Percentiles rank a stretch among this genome's conserved stretches.
Conservation (phyloP, 1,284 basidiomycete genomes). For the Trametes hirsuta region DNA sequence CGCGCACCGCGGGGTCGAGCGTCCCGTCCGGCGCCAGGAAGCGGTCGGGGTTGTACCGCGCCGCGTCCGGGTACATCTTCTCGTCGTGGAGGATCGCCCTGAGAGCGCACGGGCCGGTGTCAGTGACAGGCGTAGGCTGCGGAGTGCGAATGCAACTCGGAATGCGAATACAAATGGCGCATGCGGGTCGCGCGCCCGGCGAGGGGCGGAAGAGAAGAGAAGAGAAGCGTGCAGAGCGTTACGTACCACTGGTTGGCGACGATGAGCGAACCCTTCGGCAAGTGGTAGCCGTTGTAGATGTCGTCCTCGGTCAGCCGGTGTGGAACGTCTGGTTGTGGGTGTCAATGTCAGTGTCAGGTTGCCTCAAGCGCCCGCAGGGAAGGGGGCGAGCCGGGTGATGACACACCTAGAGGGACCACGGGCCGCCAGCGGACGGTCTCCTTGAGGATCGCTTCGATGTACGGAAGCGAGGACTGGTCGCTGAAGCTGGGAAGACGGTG, state of each 20-base stretch:
- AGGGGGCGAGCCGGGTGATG: background rate
- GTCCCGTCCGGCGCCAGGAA: conserved; percentile 25
- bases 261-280: conserved; percentile 29
- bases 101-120: background rate
- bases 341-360: background rate
- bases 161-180: background rate
- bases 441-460: conserved; percentile 37
- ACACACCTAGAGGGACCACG: conserved; percentile 29
- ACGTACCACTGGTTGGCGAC: conserved; percentile 28
- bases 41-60: conserved; percentile 30
- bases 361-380: background rate
- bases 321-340: conserved; percentile 17
- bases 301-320: conserved; percentile 28
- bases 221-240: background rate
- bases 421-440: conserved; percentile 41
- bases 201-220: background rate
- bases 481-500: conserved; percentile 37
- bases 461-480: conserved; percentile 37
- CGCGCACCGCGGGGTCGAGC: conserved; percentile 20
- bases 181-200: background rate
- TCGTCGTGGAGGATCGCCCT: conserved; percentile 31
- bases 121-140: background rate
- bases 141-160: background rate
- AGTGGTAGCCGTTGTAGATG: conserved; percentile 27
- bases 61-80: conserved; percentile 23